Evolutionary conservation across 2,329 filamentous ascomycete genomes (phyloP), one percentile per base, ranked within the genome.

Genomic region (Alternaria ventricosa): DNA sequence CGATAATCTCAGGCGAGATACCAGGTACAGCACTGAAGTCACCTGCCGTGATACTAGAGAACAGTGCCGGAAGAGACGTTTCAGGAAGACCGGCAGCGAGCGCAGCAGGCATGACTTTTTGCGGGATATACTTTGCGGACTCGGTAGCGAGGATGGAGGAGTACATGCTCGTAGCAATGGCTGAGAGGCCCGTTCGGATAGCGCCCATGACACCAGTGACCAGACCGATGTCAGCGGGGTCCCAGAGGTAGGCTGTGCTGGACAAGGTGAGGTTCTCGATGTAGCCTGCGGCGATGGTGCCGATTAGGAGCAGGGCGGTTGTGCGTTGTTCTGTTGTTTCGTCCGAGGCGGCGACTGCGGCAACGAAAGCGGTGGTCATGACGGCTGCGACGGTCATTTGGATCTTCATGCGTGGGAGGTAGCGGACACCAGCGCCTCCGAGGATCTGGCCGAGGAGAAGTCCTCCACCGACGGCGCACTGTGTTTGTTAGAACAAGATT

Each of bases 391-490:
- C 70, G 1, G 71, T 72, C 69, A 78, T 76, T 59, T 78, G 75
- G 45, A 73, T 72, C 65, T 76, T 76, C 66, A 75, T 75, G 10
- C 69, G 66, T 5, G 75, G 75, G 8, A 78, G 54, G 36, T 66
- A 75, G 30, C 70, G 68, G n/a, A 77, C 61, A 36, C 75, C 75
- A 22, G 72, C 65, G 23, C 75, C 75, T 51, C 74, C 75, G 11
- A 73, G 63, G n/a, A 75, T 68, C 56, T 78, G 75, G 7, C 75
- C 75, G 10, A 76, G 65, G 15, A 77, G 68, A 10, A 78, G 70
- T 55, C 75, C 75, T n/a, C 75, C 75, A 36, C 75, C 75, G 43
- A 77, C 74, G 23, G 73, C 71, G 55, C 72, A 75, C 71, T 74
- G 11, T 10, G 15, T 13, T 36, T 28, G 45, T 70, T 66, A 70